Percentiles rank a stretch among this genome's conserved stretches.
Evolutionary conservation across 139 green algal genomes (phyloP).

Genomic region (Closterium sp.): DNA sequence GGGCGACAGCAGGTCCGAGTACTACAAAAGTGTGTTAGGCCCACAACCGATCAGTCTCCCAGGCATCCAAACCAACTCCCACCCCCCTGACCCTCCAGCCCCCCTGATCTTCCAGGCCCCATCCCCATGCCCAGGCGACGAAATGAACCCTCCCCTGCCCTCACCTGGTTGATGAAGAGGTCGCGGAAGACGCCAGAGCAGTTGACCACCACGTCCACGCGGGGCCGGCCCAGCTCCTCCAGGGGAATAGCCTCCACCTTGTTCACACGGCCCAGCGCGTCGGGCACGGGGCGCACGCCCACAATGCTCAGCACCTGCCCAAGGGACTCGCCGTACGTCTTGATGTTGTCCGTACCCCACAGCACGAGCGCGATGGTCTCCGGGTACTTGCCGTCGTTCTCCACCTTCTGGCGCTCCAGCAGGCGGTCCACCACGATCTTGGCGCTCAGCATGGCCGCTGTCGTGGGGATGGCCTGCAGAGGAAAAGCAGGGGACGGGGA

Average conservation of each 20-base stretch:
- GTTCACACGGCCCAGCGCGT: slow-evolving; percentile 97
- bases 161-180: slow-evolving; percentile 93
- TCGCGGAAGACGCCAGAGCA: slow-evolving; percentile 99
- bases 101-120: too few relatives aligned
- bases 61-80: too few relatives aligned
- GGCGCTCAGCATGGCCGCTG: slow-evolving; percentile 61
- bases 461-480: slow-evolving; percentile 41
- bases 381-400: slow-evolving; percentile 90
- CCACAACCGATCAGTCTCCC: too few relatives aligned
- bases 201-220: slow-evolving; percentile 98
- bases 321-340: slow-evolving; percentile 98
- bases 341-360: slow-evolving; percentile 99
- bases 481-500: too few relatives aligned
- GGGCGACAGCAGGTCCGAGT: too few relatives aligned
- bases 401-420: slow-evolving; percentile 82
- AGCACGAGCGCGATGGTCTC: slow-evolving; percentile 97
- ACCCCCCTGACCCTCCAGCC: not conserved
- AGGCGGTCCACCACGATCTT: slow-evolving; percentile 87
- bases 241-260: slow-evolving; percentile 98
- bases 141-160: not conserved
- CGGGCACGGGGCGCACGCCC: slow-evolving; percentile 85
- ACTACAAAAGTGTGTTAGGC: too few relatives aligned
- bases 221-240: slow-evolving; percentile 92
- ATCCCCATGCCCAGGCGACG: too few relatives aligned
- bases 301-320: slow-evolving; percentile 92